These are phyloP conservation scores for Ganoderma sinense DNA, from an alignment of 1,284 basidiomycete genomes.

Conservation along the genomic window DNA sequence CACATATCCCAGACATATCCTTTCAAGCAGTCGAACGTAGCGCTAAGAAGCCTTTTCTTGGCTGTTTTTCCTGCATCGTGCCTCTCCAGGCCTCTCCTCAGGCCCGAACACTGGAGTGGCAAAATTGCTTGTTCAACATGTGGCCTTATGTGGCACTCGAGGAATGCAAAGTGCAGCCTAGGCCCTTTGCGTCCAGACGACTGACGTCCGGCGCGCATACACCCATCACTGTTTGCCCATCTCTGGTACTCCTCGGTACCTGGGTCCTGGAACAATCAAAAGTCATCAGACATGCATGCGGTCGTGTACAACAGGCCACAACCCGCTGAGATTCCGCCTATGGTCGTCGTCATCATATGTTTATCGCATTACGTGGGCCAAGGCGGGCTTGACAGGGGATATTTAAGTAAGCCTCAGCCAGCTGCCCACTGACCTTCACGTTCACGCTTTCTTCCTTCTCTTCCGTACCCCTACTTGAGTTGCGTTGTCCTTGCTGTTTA, in stretches of 20 bases:
- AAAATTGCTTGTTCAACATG: not conserved
- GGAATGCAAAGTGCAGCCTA: not conserved
- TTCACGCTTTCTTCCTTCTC: not conserved
- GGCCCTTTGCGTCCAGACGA: not conserved
- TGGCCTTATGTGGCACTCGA: not conserved
- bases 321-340: not conserved
- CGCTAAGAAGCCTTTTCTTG: not conserved
- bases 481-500: not conserved
- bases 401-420: not conserved
- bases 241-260: not conserved
- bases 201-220: not conserved
- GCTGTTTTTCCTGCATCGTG: not conserved
- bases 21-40: not conserved
- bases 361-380: not conserved
- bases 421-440: not conserved
- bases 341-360: not conserved
- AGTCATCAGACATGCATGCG: slow-evolving; percentile 4
- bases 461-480: not conserved
- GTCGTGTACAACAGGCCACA: not conserved
- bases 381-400: not conserved
- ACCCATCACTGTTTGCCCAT: not conserved
- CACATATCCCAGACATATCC: not conserved
- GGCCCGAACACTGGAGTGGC: not conserved
- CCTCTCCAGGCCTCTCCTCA: not conserved
- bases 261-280: not conserved